These are phyloP conservation scores for Rhodotorula mucilaginosa DNA, from an alignment of 1,284 basidiomycete genomes.

Conservation along the genomic window DNA sequence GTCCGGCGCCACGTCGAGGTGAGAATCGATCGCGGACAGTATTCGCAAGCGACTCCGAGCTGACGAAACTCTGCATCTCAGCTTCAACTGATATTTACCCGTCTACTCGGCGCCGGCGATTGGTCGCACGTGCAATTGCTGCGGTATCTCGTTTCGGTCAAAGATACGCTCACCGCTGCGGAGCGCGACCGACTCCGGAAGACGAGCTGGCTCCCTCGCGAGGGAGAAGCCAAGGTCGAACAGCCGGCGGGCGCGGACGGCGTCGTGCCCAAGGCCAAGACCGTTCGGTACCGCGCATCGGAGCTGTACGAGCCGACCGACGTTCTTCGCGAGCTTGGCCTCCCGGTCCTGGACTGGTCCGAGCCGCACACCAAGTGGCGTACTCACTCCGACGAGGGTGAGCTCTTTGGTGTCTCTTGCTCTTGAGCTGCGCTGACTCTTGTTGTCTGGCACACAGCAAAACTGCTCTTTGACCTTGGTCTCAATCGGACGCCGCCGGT, in stretches of 20 bases:
- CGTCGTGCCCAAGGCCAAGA: slow-evolving; percentile 47
- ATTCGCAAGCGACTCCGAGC: too few relatives aligned
- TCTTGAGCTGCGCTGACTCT: not conserved
- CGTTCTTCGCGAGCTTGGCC: slow-evolving; percentile 65
- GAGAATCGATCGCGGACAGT: slow-evolving; percentile 58
- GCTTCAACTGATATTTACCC: slow-evolving; percentile 51
- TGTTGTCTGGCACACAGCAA: slow-evolving; percentile 58
- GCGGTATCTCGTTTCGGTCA: slow-evolving; percentile 47
- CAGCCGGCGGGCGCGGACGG: slow-evolving; percentile 40
- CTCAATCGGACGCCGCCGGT: slow-evolving; percentile 71
- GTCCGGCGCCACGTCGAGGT: slow-evolving; percentile 89
- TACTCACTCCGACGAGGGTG: slow-evolving; percentile 77
- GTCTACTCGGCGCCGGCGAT: slow-evolving; percentile 49
- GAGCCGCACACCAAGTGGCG: slow-evolving; percentile 68
- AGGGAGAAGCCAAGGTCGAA: slow-evolving; percentile 50
- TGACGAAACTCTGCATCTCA: slow-evolving; percentile 3
- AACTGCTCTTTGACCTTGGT: slow-evolving; percentile 76
- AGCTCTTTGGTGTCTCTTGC: slow-evolving; percentile 26
- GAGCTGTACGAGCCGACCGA: slow-evolving; percentile 66
- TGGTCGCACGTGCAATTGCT: slow-evolving; percentile 52
- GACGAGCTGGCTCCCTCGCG: slow-evolving; percentile 77
- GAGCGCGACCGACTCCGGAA: slow-evolving; percentile 72
- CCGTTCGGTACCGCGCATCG: slow-evolving; percentile 59
- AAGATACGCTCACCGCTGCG: slow-evolving; percentile 63
- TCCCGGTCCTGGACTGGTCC: slow-evolving; percentile 88